Evolutionary conservation across 129 eudicot species (phyloP), one percentile per base, ranked within the genome.

Genomic region (Artemisia annua): DNA sequence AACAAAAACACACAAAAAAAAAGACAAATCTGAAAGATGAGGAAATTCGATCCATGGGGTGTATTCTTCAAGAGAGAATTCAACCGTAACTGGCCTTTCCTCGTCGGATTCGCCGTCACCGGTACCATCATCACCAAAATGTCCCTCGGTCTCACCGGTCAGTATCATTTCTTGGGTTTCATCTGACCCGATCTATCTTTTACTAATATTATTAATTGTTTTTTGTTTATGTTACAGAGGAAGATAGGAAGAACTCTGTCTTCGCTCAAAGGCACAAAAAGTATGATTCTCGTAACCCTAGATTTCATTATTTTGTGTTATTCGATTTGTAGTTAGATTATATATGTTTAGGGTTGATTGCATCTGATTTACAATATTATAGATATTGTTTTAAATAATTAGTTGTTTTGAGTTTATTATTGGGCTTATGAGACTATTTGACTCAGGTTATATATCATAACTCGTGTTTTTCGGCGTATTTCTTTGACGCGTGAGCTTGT

Each of bases 111-210:
- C 80, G 88, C 90, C 72, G 39, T 87, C 66, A 89, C 96, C 64
- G 96, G 96, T 18, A 19, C 88, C 75, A 50, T 89, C 77, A 80
- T 89, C 82, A 84, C 90, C 78, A 89, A 89, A 78, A 10, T 89
- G 9, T 82, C 96, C 72, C 89, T 87, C 71, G 76, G 90, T 52
- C 88, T 89, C 39, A 77, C 96, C 3, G 96, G 96, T 89, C 22
- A 18, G 62, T 48, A 48, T 61, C 43, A 60, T 68, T 49, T 24
- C 26, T 24, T 0, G 26, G 2, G 26, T 24, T 24, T 4, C 32
- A 9, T 35, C 58, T n/a, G 22, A n/a, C 56, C 61, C 39, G 51
- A 79, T 72, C 67, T 30, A 39, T 35, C 1, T 26, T 66, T 11
- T 30, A 39, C 54, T 39, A 68, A 68, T 28, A 3, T 28, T 28